Percentiles rank a stretch among this genome's conserved stretches.
Conservation (phyloP, 2,329 filamentous ascomycete species). For the Arthrinium phaeospermum region DNA sequence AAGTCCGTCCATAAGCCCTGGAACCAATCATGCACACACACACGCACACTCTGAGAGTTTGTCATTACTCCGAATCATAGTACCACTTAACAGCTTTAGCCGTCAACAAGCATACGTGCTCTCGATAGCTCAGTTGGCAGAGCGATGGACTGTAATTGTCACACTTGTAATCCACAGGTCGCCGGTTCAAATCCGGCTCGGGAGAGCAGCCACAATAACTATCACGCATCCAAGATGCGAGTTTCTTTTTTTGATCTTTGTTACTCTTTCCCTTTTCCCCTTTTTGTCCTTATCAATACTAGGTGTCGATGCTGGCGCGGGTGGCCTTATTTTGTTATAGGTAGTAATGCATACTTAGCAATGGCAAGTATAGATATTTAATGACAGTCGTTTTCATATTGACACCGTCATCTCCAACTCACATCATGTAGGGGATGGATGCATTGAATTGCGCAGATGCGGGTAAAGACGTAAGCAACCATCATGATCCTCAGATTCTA, state of each 20-base stretch:
- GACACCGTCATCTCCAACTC: no score
- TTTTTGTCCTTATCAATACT: no score
- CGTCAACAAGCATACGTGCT: slow-evolving; percentile 9
- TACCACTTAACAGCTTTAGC: not conserved
- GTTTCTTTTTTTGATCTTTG: not conserved
- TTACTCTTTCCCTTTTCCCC: not conserved
- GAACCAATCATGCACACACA: not conserved
- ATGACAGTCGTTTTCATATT: no score
- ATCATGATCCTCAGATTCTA: not conserved
- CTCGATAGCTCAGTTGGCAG: slow-evolving; percentile 22
- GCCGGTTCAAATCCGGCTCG: slow-evolving; percentile 21
- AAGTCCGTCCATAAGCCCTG: not conserved
- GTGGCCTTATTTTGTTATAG: no score
- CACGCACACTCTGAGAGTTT: not conserved
- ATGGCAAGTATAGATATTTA: no score
- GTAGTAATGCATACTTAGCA: not conserved
- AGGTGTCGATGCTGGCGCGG: no score
- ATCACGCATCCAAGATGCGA: slow-evolving; percentile 7
- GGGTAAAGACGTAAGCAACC: not conserved
- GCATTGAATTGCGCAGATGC: no score
- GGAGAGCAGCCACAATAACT: slow-evolving; percentile 15
- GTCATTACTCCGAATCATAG: not conserved
- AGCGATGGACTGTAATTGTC: slow-evolving; percentile 22
- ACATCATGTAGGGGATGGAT: no score
- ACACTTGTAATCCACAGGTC: slow-evolving; percentile 20